A percentile compares a stretch with the other conserved stretches of the same genome.
Conservation (phyloP, 1,284 basidiomycete species). For the Cryptococcus sp. region DNA sequence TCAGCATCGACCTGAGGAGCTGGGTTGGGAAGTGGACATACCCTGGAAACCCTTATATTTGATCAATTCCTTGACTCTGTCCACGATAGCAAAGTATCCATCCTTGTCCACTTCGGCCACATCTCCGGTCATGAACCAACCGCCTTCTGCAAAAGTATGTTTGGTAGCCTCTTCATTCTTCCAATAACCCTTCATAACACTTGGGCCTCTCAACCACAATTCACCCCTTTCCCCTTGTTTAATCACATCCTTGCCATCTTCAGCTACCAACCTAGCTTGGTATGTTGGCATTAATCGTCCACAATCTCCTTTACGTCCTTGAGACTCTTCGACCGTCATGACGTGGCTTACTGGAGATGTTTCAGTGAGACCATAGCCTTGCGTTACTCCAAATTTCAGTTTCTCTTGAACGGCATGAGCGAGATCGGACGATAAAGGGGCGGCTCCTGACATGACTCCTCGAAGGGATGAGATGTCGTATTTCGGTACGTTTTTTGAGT, state of each 20-base stretch:
- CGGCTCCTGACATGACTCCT: conserved; percentile 70
- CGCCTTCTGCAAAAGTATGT: conserved; percentile 59
- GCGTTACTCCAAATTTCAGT: conserved; percentile 29
- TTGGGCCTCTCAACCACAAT: conserved; percentile 71
- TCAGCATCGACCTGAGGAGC: conserved; percentile 2
- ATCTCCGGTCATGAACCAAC: conserved; percentile 84
- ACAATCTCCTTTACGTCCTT: conserved; percentile 56
- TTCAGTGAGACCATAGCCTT: conserved; percentile 52
- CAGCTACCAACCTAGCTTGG: conserved; percentile 64
- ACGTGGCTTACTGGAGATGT: conserved; percentile 49
- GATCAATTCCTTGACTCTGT: conserved; percentile 69
- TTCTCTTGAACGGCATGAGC: conserved; percentile 25
- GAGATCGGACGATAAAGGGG: conserved; percentile 60
- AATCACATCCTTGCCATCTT: conserved; percentile 43
- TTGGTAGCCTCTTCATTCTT: conserved; percentile 64
- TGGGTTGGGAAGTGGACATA: conserved; percentile 1
- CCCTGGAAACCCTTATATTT: conserved; percentile 59
- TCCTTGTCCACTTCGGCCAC: conserved; percentile 60
- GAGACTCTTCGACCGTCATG: conserved; percentile 34
- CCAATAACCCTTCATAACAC: conserved; percentile 68
- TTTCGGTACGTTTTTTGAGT: conserved; percentile 59
- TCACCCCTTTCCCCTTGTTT: conserved; percentile 64
- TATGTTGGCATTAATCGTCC: conserved; percentile 74
- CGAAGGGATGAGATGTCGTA: conserved; percentile 64
- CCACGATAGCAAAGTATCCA: conserved; percentile 53